phyloP scores from a whole-genome alignment of 805 yeast species.

The Zygosaccharomyces rouxii region DNA sequence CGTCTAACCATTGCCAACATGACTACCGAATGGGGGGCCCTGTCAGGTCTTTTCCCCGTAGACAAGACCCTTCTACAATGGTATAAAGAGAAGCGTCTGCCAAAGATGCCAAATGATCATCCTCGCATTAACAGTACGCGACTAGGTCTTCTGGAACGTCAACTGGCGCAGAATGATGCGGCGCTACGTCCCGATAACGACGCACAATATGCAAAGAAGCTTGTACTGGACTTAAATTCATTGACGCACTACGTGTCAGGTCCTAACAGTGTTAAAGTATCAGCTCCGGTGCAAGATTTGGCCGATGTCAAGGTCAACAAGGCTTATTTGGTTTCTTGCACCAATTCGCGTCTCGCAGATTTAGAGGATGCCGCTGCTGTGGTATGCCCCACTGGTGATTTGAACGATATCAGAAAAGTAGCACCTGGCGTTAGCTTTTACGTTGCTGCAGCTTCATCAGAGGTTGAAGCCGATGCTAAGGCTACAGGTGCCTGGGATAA shows the following conservation, averaged over 20 bases:
- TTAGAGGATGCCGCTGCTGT: slow-evolving; percentile 92
- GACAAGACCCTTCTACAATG: slow-evolving; percentile 73
- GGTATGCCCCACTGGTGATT: slow-evolving; percentile 42
- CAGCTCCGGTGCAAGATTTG: slow-evolving; percentile 71
- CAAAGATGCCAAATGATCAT: slow-evolving; percentile 55
- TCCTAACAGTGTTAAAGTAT: slow-evolving; percentile 93
- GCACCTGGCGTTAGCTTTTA: slow-evolving; percentile 91
- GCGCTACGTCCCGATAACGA: slow-evolving; percentile 54
- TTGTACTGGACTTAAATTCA: slow-evolving; percentile 72
- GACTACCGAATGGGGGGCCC: slow-evolving; percentile 99
- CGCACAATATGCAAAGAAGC: slow-evolving; percentile 84
- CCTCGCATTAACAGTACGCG: slow-evolving; percentile 62
- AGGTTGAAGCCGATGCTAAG: slow-evolving; percentile 91
- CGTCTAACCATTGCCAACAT: slow-evolving; percentile 91
- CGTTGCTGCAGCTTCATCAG: slow-evolving; percentile 94
- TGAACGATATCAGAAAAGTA: slow-evolving; percentile 49
- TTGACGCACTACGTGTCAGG: slow-evolving; percentile 90
- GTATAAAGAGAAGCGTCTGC: slow-evolving; percentile 61
- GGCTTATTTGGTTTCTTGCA: slow-evolving; percentile 97
- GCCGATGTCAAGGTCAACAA: slow-evolving; percentile 75
- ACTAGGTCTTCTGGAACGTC: slow-evolving; percentile 3
- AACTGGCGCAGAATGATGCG: background rate
- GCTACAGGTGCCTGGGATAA: slow-evolving; percentile 88
- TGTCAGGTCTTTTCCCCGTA: slow-evolving; percentile 96
- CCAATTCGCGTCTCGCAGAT: slow-evolving; percentile 90